Conservation (phyloP, 148 eudicot genomes). For the Dysphania ambrosioides region DNA sequence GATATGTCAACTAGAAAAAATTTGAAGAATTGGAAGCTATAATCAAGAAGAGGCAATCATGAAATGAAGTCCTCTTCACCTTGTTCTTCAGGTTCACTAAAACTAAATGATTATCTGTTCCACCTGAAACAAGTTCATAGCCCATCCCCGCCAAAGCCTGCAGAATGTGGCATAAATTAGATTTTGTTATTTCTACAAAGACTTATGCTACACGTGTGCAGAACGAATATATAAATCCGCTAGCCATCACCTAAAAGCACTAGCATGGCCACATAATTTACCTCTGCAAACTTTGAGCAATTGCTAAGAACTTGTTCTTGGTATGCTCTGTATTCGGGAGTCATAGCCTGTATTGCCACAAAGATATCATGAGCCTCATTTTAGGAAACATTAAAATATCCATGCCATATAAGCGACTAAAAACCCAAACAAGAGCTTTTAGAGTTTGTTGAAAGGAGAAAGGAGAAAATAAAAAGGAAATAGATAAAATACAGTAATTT, state of each 20-base stretch:
- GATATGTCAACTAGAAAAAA: not conserved
- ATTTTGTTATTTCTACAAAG: not conserved
- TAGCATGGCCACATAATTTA: conserved; percentile 24
- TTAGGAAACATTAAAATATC: not conserved
- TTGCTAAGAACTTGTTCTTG: conserved; percentile 98
- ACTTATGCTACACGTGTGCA: not conserved
- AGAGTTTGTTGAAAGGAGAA: not conserved
- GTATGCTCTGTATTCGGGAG: conserved; percentile 91
- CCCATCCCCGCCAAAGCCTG: conserved; percentile 68
- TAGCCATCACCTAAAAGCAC: not conserved
- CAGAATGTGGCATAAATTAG: conserved; percentile 28
- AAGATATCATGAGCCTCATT: conserved; percentile 6
- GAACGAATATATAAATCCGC: not conserved
- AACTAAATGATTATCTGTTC: conserved; percentile 95
- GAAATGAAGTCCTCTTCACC: conserved; percentile 45
- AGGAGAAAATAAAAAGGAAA: not conserved
- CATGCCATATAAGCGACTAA: not conserved
- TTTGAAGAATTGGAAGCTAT: not conserved
- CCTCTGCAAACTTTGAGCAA: conserved; percentile 86
- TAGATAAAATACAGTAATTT: not conserved
- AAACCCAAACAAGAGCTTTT: conserved; percentile 9
- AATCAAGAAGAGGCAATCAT: not conserved
- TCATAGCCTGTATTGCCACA: conserved; percentile 55
- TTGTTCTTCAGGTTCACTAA: conserved; percentile 84
- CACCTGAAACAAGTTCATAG: conserved; percentile 97